A percentile compares a stretch with the other conserved stretches of the same genome.
These are phyloP conservation scores for Auricularia heimuer DNA, from an alignment of 768 basidiomycete species.

Conservation along the genomic window DNA sequence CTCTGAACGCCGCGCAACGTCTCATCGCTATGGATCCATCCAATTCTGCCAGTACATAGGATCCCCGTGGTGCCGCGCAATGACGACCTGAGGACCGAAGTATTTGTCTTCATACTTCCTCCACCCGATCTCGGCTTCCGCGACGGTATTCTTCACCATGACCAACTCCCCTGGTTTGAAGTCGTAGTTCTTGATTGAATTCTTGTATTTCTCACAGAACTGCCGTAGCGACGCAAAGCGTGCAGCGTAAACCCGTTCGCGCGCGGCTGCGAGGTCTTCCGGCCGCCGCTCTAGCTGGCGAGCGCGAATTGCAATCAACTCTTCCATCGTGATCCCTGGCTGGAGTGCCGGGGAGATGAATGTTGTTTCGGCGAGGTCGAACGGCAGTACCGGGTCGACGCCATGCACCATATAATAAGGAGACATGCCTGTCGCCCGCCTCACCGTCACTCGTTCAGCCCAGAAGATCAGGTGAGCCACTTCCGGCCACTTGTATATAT, in stretches of 20 bases:
- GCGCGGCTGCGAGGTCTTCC: constrained; percentile 15
- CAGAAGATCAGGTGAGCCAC: constrained; percentile 2
- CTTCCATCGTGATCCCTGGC: constrained; percentile 8
- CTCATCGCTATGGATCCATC: constrained; percentile 8
- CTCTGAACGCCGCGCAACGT: constrained; percentile 8
- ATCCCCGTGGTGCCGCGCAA: constrained; percentile 14
- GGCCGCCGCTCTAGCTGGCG: constrained; percentile 18
- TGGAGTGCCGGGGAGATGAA: constrained; percentile 19
- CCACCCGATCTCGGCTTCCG: constrained; percentile 19
- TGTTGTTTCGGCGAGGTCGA: constrained; percentile 24
- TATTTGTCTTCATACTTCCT: constrained; percentile 25
- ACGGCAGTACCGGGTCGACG: constrained; percentile 21
- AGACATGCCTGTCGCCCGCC: constrained; percentile 10
- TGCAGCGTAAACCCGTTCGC: constrained; percentile 10
- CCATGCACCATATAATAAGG: constrained; percentile 24
- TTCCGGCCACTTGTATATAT: not conserved
- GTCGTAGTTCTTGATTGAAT: constrained; percentile 13
- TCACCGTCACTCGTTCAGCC: constrained; percentile 3
- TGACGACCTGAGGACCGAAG: constrained; percentile 28
- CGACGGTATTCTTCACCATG: constrained; percentile 24
- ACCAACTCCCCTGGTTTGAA: constrained; percentile 26
- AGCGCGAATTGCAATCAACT: constrained; percentile 16
- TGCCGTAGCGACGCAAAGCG: constrained; percentile 16
- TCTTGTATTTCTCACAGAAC: constrained; percentile 15
- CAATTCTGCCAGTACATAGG: constrained; percentile 12